Evolutionary conservation across 1,284 basidiomycete species (phyloP).

Genomic region (Cystobasidium sp.): DNA sequence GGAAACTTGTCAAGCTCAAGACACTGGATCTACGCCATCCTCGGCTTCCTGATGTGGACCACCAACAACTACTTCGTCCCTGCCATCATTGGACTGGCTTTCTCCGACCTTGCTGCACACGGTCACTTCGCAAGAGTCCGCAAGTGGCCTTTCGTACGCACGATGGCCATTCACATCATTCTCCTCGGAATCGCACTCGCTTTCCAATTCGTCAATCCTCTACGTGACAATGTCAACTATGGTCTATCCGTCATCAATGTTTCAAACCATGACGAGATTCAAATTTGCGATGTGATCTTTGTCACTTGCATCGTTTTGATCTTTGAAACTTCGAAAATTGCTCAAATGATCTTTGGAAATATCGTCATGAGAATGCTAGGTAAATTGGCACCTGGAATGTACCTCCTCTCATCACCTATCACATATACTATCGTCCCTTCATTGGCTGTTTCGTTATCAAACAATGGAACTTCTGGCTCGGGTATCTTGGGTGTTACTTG

Average conservation of each 20-base stretch:
- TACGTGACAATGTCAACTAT: conserved; percentile 55
- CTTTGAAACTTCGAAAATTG: conserved; percentile 54
- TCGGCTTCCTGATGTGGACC: conserved; percentile 55
- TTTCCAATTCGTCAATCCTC: conserved; percentile 53
- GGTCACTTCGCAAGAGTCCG: conserved; percentile 54
- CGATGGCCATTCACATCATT: conserved; percentile 51
- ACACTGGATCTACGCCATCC: conserved; percentile 56
- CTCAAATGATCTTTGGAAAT: conserved; percentile 54
- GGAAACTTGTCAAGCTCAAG: conserved; percentile 55
- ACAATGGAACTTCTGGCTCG: conserved; percentile 50
- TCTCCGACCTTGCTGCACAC: conserved; percentile 56
- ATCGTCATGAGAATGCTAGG: conserved; percentile 54
- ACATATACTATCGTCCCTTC: conserved; percentile 54
- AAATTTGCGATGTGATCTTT: conserved; percentile 55
- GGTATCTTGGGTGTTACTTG: conserved; percentile 53
- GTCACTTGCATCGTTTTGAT: conserved; percentile 53
- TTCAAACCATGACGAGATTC: conserved; percentile 52
- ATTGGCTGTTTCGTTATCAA: conserved; percentile 52
- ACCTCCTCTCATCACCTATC: conserved; percentile 54
- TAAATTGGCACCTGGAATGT: conserved; percentile 54
- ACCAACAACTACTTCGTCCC: conserved; percentile 55
- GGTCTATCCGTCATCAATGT: conserved; percentile 54
- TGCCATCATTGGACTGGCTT: conserved; percentile 52
- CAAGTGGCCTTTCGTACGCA: conserved; percentile 51
- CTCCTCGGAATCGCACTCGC: conserved; percentile 52